A percentile compares a stretch with the other conserved stretches of the same genome.
These are phyloP conservation scores for Apiotrichum montevideense DNA, from an alignment of 1,284 basidiomycete species.

Conservation along the genomic window DNA sequence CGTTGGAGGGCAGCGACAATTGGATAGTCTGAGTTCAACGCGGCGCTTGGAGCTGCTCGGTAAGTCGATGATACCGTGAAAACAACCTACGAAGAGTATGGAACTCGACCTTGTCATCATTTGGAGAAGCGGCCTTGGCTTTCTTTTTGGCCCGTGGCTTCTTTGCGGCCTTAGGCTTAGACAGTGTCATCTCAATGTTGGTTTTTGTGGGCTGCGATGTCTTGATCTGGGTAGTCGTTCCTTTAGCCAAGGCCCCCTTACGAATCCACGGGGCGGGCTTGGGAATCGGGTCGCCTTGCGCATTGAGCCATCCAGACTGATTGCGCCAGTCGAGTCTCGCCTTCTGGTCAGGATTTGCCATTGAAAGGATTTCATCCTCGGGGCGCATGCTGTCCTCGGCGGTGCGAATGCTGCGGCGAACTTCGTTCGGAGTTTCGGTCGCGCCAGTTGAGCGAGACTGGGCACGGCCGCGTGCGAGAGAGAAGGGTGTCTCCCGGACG, in stretches of 20 bases:
- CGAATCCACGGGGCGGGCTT: neutral
- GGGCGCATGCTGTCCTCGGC: neutral
- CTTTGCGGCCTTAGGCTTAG: neutral
- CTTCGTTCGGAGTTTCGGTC: neutral
- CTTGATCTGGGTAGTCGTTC: conserved; percentile 4
- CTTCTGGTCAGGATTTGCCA: neutral
- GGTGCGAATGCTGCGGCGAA: neutral
- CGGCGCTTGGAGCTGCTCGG: neutral
- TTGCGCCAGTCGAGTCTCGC: neutral
- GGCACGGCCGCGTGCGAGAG: conserved; percentile 5
- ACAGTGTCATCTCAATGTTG: neutral
- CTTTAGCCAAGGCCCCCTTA: conserved; percentile 1
- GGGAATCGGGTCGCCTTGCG: conserved; percentile 7
- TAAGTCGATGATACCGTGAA: neutral
- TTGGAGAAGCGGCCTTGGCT: conserved; percentile 1
- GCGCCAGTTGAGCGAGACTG: too few relatives aligned
- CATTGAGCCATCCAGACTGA: conserved; percentile 22
- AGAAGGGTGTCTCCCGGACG: conserved; percentile 23
- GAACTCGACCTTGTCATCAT: conserved; percentile 12
- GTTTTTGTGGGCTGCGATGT: neutral
- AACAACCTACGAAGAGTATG: conserved; percentile 8
- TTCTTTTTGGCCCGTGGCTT: conserved; percentile 4
- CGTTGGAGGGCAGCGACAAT: conserved; percentile 13
- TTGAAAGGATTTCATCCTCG: too few relatives aligned
- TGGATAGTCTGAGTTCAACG: neutral